Conservation (phyloP, 371 early-diverging fungal species). For the Saksenaea oblongispora region DNA sequence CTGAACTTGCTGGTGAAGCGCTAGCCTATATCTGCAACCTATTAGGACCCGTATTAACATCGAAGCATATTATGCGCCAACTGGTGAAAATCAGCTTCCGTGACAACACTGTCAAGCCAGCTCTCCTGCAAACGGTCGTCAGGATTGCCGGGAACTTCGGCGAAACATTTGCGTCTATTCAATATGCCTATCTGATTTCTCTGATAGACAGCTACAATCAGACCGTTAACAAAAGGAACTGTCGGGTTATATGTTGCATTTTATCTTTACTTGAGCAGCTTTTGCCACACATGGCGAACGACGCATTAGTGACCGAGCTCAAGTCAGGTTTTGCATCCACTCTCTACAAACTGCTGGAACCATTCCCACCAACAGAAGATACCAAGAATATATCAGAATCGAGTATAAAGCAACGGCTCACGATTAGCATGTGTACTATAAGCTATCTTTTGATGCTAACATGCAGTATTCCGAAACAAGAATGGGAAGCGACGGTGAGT, state of each 20-base stretch:
- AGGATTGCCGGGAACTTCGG: conserved; percentile 60
- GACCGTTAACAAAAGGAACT: conserved; percentile 22
- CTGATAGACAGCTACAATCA: conserved; percentile 35
- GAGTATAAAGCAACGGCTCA: conserved; percentile 31
- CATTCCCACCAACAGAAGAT: conserved; percentile 23
- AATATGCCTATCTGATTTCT: conserved; percentile 59
- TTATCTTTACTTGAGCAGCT: conserved; percentile 41
- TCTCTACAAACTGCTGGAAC: conserved; percentile 45
- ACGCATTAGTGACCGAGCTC: conserved; percentile 41
- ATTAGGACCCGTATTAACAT: conserved; percentile 60
- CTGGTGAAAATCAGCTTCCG: conserved; percentile 58
- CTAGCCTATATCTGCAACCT: conserved; percentile 53
- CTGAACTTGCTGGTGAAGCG: conserved; percentile 53
- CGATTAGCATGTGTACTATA: conserved; percentile 57
- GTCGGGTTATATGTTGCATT: conserved; percentile 31
- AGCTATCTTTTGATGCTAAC: conserved; percentile 56
- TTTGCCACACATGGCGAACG: conserved; percentile 42
- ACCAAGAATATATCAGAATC: conserved; percentile 18
- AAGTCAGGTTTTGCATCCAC: conserved; percentile 51
- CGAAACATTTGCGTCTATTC: conserved; percentile 64
- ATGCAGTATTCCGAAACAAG: conserved; percentile 42
- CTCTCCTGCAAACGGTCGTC: conserved; percentile 45
- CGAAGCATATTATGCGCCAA: conserved; percentile 65
- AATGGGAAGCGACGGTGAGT: conserved; percentile 64
- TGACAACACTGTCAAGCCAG: conserved; percentile 43